Percentiles rank a stretch among this genome's conserved stretches.
These are phyloP conservation scores for Macrotyloma uniflorum DNA, from an alignment of 306 rosid species.

Conservation along the genomic window DNA sequence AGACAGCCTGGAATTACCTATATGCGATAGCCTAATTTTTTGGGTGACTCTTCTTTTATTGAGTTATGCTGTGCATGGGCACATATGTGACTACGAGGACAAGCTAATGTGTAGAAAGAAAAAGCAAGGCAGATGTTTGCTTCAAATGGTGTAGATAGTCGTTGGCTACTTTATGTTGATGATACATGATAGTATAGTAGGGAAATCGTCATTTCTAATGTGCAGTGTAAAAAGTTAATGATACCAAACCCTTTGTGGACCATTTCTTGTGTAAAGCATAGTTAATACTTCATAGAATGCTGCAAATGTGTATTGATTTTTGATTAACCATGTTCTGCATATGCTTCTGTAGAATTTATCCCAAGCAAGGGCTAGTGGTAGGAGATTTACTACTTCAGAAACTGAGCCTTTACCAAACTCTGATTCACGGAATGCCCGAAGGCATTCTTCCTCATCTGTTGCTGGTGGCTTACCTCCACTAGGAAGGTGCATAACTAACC, in stretches of 20 bases:
- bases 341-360: constrained; percentile 72
- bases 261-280: background rate
- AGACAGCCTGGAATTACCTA: constrained; percentile 5
- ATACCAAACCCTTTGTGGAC: constrained; percentile 23
- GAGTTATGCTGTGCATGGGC: constrained; percentile 2
- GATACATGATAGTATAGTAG: background rate
- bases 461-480: constrained; percentile 95
- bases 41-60: background rate
- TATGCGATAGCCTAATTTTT: background rate
- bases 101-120: background rate
- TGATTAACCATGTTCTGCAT: constrained; percentile 27
- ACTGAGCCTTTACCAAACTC: constrained; percentile 72
- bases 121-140: constrained; percentile 4
- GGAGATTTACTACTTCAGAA: constrained; percentile 73
- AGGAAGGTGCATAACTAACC: constrained; percentile 70
- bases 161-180: constrained; percentile 25
- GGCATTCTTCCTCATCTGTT: constrained; percentile 96
- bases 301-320: constrained; percentile 6
- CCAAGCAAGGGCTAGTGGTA: constrained; percentile 78
- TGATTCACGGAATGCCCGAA: constrained; percentile 73
- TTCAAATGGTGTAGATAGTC: constrained; percentile 12
- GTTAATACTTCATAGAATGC: background rate
- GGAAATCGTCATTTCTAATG: constrained; percentile 7
- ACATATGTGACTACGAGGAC: background rate
- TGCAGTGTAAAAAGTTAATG: background rate